Percentiles rank a stretch among this genome's conserved stretches.
These are phyloP conservation scores for Chloranthus sessilifolius DNA, from an alignment of 164 flowering plant genomes.

Conservation along the genomic window DNA sequence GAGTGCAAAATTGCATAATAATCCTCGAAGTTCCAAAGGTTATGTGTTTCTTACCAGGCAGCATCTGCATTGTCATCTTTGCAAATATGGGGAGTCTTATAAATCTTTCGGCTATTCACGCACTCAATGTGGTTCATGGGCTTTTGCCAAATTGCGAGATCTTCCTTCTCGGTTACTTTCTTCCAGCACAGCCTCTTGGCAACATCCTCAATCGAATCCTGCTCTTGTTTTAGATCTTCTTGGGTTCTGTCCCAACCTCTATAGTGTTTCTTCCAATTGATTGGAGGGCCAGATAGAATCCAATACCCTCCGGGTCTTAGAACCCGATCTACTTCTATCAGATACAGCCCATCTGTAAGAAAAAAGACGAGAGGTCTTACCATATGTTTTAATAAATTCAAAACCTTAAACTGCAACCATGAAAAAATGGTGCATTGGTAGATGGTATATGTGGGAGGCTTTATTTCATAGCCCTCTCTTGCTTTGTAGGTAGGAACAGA, in stretches of 20 bases:
- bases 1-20: no score
- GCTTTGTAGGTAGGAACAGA: no score
- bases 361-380: background rate
- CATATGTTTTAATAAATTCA: background rate
- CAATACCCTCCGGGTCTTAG: constrained; percentile 98
- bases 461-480: no score
- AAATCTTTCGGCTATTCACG: constrained; percentile 30
- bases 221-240: constrained; percentile 88
- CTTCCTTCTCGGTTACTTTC: constrained; percentile 73
- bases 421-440: background rate
- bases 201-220: constrained; percentile 73
- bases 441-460: background rate
- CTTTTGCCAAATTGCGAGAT: constrained; percentile 85
- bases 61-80: constrained; percentile 66
- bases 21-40: no score
- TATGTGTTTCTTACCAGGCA: constrained; percentile 51
- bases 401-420: background rate
- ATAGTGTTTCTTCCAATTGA: constrained; percentile 85
- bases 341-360: constrained; percentile 68
- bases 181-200: constrained; percentile 86
- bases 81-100: constrained; percentile 71
- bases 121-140: constrained; percentile 87
- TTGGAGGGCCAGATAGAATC: constrained; percentile 97
- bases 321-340: constrained; percentile 88
- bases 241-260: constrained; percentile 95